Evolutionary conservation across 768 basidiomycete species (phyloP), one percentile per base, ranked within the genome.

Genomic region (Russula compacta): DNA sequence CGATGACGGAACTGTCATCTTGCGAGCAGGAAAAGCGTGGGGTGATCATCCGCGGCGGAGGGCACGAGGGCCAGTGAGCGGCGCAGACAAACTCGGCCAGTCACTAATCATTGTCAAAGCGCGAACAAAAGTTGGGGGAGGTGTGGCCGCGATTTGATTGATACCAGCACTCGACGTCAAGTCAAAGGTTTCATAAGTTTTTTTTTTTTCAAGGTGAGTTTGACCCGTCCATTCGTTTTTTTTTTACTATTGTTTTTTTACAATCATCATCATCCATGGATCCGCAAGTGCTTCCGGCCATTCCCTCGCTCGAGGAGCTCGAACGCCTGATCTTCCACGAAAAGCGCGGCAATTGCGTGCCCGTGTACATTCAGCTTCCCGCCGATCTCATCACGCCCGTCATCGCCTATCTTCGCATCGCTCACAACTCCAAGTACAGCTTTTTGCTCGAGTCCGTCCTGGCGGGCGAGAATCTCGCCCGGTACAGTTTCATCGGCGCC

Each of bases 341-440:
- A 72, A 89, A 92, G 73, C 79, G 76, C 59, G 94, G 94, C 71
- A 98, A 98, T 71, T 91, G 92, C 69, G 83, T 98, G 39, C 95
- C 95, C 21, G 82, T 99, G 66, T 98, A 83, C 74, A 83, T 95
- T 56, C 86, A 95, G 69, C 80, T 99, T 4, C 94, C 95, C 24
- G 95, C 93, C 49, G 97, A 99, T 71, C 84, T 98, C 64, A 82
- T 98, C 64, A 99, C 97, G 29, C 97, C 97, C 73, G 94, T 93
- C 71, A 89, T 93, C 76, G 95, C 97, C 7, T 99, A 98, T 73
- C 83, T 99, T 51, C 85, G 92, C 59, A 81, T 98, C 63, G 85
- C 95, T 12, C 87, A 94, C 69, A 90, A 93, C 69, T 91, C 92
- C 1, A 90, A 88, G 71, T 91, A 95, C 76, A 94, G 91, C 71